phyloP scores from a whole-genome alignment of 2,329 filamentous ascomycete species.

The Alternaria consortialis region DNA sequence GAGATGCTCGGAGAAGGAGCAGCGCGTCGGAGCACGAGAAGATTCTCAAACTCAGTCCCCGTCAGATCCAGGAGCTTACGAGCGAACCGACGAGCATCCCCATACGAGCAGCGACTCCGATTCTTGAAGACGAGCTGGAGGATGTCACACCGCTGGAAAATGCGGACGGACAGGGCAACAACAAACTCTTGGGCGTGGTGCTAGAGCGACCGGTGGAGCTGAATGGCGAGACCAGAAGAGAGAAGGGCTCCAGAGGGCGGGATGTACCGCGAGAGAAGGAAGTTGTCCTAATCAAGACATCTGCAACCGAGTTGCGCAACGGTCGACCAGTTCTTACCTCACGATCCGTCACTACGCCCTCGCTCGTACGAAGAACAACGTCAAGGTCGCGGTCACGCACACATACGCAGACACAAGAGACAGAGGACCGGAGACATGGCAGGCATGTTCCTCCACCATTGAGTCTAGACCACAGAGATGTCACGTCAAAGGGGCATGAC shows the following conservation, averaged over 20 bases:
- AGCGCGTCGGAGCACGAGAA: slow-evolving; percentile 52
- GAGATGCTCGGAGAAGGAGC: slow-evolving; percentile 47
- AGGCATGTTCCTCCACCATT: slow-evolving; percentile 45
- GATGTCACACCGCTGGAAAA: slow-evolving; percentile 28
- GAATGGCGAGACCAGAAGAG: slow-evolving; percentile 13
- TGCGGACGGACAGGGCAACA: slow-evolving; percentile 24
- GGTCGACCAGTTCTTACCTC: slow-evolving; percentile 43
- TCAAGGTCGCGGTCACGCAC: slow-evolving; percentile 38
- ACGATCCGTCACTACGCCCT: slow-evolving; percentile 51
- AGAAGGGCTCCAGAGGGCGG: slow-evolving; percentile 11
- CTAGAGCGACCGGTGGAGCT: slow-evolving; percentile 32
- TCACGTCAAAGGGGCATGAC: slow-evolving; percentile 39
- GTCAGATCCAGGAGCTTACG: slow-evolving; percentile 64
- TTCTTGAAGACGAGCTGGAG: slow-evolving; percentile 47
- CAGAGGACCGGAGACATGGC: slow-evolving; percentile 29
- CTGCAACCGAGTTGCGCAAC: slow-evolving; percentile 32
- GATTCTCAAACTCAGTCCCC: slow-evolving; percentile 62
- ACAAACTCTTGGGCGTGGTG: slow-evolving; percentile 30
- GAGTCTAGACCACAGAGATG: slow-evolving; percentile 46
- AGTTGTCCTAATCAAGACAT: slow-evolving; percentile 42
- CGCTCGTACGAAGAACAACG: slow-evolving; percentile 49
- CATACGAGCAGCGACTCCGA: slow-evolving; percentile 54
- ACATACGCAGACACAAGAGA: slow-evolving; percentile 30
- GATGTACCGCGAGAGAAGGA: slow-evolving; percentile 38
- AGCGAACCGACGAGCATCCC: slow-evolving; percentile 64